Evolutionary conservation across 805 yeast species (phyloP).

Genomic region (Myxozyma kluyveri): DNA sequence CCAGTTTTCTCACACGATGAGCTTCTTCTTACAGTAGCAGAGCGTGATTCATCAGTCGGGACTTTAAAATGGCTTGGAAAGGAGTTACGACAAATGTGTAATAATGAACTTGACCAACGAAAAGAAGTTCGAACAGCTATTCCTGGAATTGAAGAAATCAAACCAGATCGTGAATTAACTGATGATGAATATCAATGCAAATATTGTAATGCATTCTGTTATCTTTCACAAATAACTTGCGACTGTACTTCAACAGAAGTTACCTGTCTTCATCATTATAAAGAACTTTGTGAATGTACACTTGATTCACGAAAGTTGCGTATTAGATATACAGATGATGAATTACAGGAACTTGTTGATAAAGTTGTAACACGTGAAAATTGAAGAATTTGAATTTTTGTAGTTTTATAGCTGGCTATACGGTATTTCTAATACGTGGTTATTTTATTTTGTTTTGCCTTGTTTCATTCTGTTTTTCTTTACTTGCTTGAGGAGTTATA

Average conservation of each 20-base stretch:
- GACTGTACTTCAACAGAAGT: constrained; percentile 13
- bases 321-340: constrained; percentile 50
- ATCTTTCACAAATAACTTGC: constrained; percentile 25
- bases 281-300: constrained; percentile 22
- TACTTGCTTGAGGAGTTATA: too few relatives aligned
- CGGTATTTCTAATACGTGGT: too few relatives aligned
- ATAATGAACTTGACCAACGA: constrained; percentile 21
- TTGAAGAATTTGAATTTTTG: too few relatives aligned
- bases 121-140: constrained; percentile 6
- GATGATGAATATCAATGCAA: constrained; percentile 29
- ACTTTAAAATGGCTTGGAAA: constrained; percentile 32
- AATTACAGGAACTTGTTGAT: constrained; percentile 43
- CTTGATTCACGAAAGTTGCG: constrained; percentile 9
- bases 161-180: not conserved
- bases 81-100: constrained; percentile 22
- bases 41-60: constrained; percentile 27
- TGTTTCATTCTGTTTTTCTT: too few relatives aligned
- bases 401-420: too few relatives aligned
- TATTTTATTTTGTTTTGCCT: too few relatives aligned
- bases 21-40: constrained; percentile 32
- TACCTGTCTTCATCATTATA: constrained; percentile 23
- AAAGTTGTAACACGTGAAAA: constrained; percentile 45
- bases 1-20: constrained; percentile 42
- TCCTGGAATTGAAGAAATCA: constrained; percentile 9
- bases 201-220: constrained; percentile 31